phyloP scores from a whole-genome alignment of 768 basidiomycete genomes.

The Boletus tomentosulus region DNA sequence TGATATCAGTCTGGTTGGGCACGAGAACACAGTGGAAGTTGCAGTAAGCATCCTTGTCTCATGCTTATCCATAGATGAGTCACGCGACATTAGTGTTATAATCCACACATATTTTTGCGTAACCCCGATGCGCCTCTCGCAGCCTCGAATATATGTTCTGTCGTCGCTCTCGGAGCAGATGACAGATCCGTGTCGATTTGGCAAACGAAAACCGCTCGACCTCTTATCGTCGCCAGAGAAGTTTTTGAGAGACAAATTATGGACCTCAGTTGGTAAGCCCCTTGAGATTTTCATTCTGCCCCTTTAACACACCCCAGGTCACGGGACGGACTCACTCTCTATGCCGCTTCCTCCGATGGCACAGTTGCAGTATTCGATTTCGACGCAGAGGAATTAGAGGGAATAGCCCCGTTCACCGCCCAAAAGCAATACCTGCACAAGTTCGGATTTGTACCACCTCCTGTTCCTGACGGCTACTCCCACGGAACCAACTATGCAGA shows the following conservation, averaged over 20 bases:
- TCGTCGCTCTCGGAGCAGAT: conserved; percentile 91
- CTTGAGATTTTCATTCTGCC: not conserved
- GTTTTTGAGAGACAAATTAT: conserved; percentile 93
- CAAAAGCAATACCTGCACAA: conserved; percentile 80
- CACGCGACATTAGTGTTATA: conserved; percentile 48
- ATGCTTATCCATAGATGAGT: not conserved
- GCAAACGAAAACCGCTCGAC: conserved; percentile 90
- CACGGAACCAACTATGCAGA: conserved; percentile 37
- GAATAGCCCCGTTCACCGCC: conserved; percentile 67
- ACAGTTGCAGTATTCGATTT: conserved; percentile 89
- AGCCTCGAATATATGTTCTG: conserved; percentile 83
- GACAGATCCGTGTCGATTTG: conserved; percentile 93
- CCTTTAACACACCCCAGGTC: conserved; percentile 54
- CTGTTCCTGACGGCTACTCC: conserved; percentile 68
- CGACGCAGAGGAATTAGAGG: conserved; percentile 73
- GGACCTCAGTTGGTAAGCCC: conserved; percentile 86
- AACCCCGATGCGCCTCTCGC: conserved; percentile 62
- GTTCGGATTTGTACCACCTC: conserved; percentile 68
- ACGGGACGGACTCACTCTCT: conserved; percentile 85
- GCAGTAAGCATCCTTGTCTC: conserved; percentile 51
- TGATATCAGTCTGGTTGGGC: conserved; percentile 92
- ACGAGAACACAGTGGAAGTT: conserved; percentile 95
- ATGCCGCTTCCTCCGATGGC: conserved; percentile 94
- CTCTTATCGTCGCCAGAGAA: conserved; percentile 89
- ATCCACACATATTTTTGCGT: conserved; percentile 90